Evolutionary conservation across 2,329 filamentous ascomycete species (phyloP), one percentile per base, ranked within the genome.

Genomic region (Zarea fungicola): DNA sequence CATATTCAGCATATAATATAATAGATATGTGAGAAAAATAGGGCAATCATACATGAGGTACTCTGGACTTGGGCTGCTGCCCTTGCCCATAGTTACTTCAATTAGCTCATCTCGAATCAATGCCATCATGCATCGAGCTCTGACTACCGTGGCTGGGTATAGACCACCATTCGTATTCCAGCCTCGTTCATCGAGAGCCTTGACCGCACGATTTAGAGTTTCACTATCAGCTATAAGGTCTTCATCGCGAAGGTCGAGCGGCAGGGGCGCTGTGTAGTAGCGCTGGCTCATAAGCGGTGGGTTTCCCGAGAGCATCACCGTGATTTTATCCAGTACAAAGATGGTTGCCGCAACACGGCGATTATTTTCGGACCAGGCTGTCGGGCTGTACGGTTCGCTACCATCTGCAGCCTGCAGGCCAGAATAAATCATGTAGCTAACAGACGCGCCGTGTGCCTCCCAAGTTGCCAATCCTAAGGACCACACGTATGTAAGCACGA

Each of bases 101-200:
- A 84, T 66, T 5, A 84, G 73, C 41, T 84, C 79, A 52, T 84
- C 80, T 3, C 76, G 68, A 7, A 83, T 68, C 1, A 68, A 58
- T 3, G 73, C 71, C 29, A 82, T 67, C 10, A 71, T 65, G 2
- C 68, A 66, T 37, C 73, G 71, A 0, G 75, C 70, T 22, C 78
- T 65, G 0, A 65, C 56, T 48, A 72, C 68, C 0, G 77, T 80
- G 0, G 68, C 65, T 0, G 72, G 58, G 18, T 72, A 64, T 0
- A 79, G 55, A 0, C 62, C 58, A 0, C 72, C 73, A 1, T 65
- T 57, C 0, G 65, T 71, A 29, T 77, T 79, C 76, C 78, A 82
- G 0, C 79, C 79, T 31, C 73, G 61, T 0, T 60, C 52, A 50
- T 81, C 76, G 0, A 82, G 55, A 1, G 54, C 59, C 10, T 34